Evolutionary conservation across 2,329 filamentous ascomycete species (phyloP).

Genomic region (Beauveria sp.): DNA sequence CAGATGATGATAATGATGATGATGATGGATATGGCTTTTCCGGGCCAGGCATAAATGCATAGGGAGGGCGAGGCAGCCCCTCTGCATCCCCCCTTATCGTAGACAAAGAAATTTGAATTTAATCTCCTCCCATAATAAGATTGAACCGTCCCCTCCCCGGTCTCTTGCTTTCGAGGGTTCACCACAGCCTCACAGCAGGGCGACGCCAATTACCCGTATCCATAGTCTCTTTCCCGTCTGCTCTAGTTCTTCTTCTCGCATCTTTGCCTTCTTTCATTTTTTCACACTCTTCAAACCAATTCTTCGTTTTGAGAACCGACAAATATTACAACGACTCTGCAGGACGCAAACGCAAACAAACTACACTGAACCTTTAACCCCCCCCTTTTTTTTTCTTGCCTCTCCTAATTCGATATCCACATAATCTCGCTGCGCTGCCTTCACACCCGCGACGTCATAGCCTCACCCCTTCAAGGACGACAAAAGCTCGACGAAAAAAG

Average conservation of each 20-base stretch:
- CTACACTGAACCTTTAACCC: not conserved
- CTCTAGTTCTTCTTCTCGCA: not conserved
- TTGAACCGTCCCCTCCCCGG: not conserved
- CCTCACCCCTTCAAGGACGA: slow-evolving; percentile 3
- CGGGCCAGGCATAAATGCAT: not conserved
- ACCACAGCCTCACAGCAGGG: not conserved
- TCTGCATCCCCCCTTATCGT: not conserved
- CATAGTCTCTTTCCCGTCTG: not conserved
- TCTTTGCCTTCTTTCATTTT: not conserved
- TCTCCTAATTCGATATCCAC: slow-evolving; percentile 5
- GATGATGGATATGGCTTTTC: not conserved
- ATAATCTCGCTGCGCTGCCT: not conserved
- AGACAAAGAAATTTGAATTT: slow-evolving; percentile 1
- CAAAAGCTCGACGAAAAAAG: not conserved
- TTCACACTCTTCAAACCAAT: not conserved
- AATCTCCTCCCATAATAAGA: slow-evolving; percentile 8
- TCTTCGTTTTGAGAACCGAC: not conserved
- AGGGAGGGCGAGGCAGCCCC: too few relatives aligned
- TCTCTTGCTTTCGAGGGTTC: not conserved
- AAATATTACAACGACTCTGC: not conserved
- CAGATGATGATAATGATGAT: not conserved
- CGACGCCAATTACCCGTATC: not conserved
- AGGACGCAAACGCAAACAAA: not conserved
- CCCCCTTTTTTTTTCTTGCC: not conserved
- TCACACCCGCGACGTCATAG: slow-evolving; percentile 9